Conservation (phyloP, 1,139 yeast species). For the Candida sojae region DNA sequence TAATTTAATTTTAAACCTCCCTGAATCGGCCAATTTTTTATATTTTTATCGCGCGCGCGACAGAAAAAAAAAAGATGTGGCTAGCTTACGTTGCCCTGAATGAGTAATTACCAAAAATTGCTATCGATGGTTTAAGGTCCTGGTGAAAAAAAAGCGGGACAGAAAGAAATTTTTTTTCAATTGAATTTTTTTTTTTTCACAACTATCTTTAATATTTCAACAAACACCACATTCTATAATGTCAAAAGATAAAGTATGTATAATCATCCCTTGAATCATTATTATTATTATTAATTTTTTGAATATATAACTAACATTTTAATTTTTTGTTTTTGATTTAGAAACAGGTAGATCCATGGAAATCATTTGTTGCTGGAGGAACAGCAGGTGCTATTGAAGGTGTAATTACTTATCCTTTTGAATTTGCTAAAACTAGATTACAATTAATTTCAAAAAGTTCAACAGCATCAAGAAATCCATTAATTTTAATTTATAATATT, state of each 20-base stretch:
- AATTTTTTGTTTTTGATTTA: background rate
- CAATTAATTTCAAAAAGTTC: slow-evolving; percentile 77
- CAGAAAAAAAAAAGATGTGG: no score
- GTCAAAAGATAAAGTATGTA: slow-evolving; percentile 6
- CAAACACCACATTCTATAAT: background rate
- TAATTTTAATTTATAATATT: slow-evolving; percentile 71
- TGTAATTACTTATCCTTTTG: slow-evolving; percentile 89
- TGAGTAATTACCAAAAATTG: background rate
- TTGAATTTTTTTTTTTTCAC: background rate
- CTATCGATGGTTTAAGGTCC: no score
- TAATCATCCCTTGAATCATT: background rate
- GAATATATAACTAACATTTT: slow-evolving; percentile 2
- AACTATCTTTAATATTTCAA: background rate
- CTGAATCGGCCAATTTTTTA: background rate
- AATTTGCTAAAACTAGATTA: slow-evolving; percentile 91
- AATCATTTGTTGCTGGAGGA: slow-evolving; percentile 91
- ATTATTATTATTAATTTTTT: background rate
- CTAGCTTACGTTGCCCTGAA: background rate
- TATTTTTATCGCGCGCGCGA: background rate
- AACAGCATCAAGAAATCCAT: slow-evolving; percentile 76
- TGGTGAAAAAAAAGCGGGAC: background rate
- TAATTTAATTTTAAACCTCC: background rate
- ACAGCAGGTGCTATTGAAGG: slow-evolving; percentile 96
- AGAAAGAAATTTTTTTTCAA: background rate
- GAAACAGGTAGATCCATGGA: slow-evolving; percentile 51